Conservation (phyloP, 2,329 filamentous ascomycete genomes). For the Penicillium concentricum region DNA sequence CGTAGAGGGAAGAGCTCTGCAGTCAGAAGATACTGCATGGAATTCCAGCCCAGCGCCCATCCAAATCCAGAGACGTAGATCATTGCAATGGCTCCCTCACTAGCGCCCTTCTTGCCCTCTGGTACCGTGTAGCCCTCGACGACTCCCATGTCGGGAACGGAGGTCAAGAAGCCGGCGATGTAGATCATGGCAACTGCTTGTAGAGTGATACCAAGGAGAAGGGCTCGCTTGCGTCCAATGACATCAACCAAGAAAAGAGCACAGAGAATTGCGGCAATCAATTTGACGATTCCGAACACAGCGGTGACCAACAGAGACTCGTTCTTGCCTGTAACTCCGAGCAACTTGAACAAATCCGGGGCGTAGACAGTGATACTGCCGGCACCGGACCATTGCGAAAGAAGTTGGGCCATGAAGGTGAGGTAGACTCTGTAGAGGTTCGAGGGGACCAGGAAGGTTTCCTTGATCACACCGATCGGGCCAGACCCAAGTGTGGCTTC, state of each 20-base stretch:
- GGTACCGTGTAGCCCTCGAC: conserved; percentile 52
- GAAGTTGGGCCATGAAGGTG: conserved; percentile 65
- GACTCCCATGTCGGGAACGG: conserved; percentile 57
- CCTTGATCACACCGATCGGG: conserved; percentile 65
- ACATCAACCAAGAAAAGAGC: conserved; percentile 78
- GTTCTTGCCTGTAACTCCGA: conserved; percentile 66
- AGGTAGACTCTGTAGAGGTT: conserved; percentile 74
- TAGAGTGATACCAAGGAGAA: conserved; percentile 60
- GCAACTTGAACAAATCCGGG: conserved; percentile 67
- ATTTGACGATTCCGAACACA: conserved; percentile 74
- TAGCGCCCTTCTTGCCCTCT: conserved; percentile 52
- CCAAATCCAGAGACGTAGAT: conserved; percentile 69
- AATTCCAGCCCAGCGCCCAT: conserved; percentile 73
- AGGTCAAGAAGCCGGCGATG: conserved; percentile 60
- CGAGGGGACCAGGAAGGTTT: conserved; percentile 64
- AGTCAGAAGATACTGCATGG: conserved; percentile 75
- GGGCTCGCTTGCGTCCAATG: conserved; percentile 69
- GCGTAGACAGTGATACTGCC: conserved; percentile 76
- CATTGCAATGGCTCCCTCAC: conserved; percentile 66
- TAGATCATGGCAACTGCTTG: conserved; percentile 64
- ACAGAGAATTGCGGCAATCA: conserved; percentile 64
- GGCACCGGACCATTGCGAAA: conserved; percentile 73
- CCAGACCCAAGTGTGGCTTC: conserved; percentile 67
- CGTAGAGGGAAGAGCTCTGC: conserved; percentile 75
- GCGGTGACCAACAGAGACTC: conserved; percentile 72